phyloP scores from a whole-genome alignment of 108 stramenopile genomes.

The Seminavis robusta region DNA sequence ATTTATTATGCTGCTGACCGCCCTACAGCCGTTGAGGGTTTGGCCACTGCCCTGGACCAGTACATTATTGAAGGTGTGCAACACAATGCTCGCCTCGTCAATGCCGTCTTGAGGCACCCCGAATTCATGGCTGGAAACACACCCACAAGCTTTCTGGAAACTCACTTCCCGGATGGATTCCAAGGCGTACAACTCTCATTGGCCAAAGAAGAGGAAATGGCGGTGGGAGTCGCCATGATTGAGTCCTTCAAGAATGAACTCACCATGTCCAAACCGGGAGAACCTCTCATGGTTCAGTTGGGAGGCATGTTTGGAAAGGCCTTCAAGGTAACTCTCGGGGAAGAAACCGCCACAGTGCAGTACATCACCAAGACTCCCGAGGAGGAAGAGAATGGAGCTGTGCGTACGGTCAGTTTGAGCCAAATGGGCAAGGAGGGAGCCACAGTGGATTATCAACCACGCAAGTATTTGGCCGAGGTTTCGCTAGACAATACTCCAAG shows the following conservation, averaged over 20 bases:
- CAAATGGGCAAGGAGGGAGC: too few relatives aligned
- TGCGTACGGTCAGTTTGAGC: too few relatives aligned
- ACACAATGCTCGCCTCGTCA: constrained; percentile 79
- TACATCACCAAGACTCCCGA: constrained; percentile 9
- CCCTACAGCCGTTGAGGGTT: constrained; percentile 61
- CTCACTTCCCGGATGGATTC: constrained; percentile 93
- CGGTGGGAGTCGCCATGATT: constrained; percentile 53
- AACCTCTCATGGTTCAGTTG: constrained; percentile 53
- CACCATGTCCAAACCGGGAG: too few relatives aligned
- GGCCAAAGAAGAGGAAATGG: constrained; percentile 54
- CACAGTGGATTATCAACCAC: constrained; percentile 44
- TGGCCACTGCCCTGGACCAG: constrained; percentile 78
- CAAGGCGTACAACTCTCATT: constrained; percentile 57
- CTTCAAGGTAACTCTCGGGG: constrained; percentile 35
- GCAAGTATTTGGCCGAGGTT: constrained; percentile 36
- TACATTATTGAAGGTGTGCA: constrained; percentile 91
- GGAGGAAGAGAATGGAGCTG: constrained; percentile 3
- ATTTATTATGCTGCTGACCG: constrained; percentile 62
- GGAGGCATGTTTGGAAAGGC: constrained; percentile 75
- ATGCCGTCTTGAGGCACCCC: constrained; percentile 55
- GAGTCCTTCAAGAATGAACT: constrained; percentile 6
- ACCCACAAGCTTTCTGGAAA: constrained; percentile 89
- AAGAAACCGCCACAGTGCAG: constrained; percentile 5
- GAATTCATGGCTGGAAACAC: constrained; percentile 78
- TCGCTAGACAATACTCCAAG: constrained; percentile 42